Evolutionary conservation across 163 green algal species (phyloP).

Genomic region (Picocystis sp.): DNA sequence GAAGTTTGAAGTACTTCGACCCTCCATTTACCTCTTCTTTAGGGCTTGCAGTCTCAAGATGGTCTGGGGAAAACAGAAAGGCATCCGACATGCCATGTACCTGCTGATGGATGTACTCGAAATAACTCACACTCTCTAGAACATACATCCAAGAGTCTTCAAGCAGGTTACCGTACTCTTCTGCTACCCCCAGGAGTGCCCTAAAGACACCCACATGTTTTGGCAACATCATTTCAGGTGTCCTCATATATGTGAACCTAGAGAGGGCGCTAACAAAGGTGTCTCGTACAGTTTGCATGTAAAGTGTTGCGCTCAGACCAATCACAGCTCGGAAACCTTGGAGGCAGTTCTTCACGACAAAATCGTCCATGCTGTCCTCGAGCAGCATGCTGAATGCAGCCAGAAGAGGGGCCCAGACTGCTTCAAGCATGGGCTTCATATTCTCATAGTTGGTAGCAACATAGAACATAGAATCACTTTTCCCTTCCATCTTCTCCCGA

Average conservation of each 20-base stretch:
- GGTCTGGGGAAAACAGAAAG: slow-evolving; percentile 41
- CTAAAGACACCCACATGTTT: slow-evolving; percentile 84
- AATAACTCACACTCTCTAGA: slow-evolving; percentile 76
- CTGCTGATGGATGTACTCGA: slow-evolving; percentile 78
- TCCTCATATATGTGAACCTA: slow-evolving; percentile 86
- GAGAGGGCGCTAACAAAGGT: slow-evolving; percentile 57
- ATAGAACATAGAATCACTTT: slow-evolving; percentile 34
- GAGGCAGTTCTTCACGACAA: no score
- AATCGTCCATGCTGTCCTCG: slow-evolving; percentile 58
- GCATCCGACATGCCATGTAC: slow-evolving; percentile 62
- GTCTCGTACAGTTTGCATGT: slow-evolving; percentile 68
- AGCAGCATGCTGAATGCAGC: slow-evolving; percentile 81
- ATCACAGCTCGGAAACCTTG: slow-evolving; percentile 13
- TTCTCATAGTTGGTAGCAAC: slow-evolving; percentile 59
- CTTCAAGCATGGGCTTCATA: slow-evolving; percentile 76
- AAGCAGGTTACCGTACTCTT: slow-evolving; percentile 70
- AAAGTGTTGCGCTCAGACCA: slow-evolving; percentile 39
- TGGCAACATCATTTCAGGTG: slow-evolving; percentile 53
- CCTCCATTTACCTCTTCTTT: neutral
- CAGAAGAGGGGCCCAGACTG: slow-evolving; percentile 82
- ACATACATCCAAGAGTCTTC: slow-evolving; percentile 70
- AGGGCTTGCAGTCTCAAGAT: no score
- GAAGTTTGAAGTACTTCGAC: neutral
- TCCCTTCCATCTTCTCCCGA: slow-evolving; percentile 28
- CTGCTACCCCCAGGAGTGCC: slow-evolving; percentile 49